Evolutionary conservation across 1,284 basidiomycete species (phyloP), one percentile per base, ranked within the genome.

Genomic region (Marasmius fiardii): DNA sequence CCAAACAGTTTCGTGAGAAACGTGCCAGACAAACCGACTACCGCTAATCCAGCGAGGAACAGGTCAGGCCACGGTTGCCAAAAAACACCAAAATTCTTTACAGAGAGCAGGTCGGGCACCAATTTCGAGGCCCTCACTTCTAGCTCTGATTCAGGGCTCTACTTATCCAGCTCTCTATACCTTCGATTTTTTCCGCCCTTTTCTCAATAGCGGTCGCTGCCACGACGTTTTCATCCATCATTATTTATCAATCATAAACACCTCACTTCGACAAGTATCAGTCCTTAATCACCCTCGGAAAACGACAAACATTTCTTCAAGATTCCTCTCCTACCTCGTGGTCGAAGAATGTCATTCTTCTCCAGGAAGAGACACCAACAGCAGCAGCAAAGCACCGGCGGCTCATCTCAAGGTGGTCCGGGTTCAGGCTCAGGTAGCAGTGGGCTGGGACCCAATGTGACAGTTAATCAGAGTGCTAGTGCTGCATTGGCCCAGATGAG

Each of bases 311-410:
- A 41, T 16, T 41, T 41, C 39, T 14, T 41, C 39, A 41, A 41
- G 39, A 41, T 41, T 41, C 39, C 39, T 41, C 39, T 41, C 39
- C n/a, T 41, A 41, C 39, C 39, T n/a, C 39, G 39, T 20, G 39
- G 39, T 18, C 39, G 84, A 74, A 86, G 86, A 83, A 92, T 91
- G 90, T 89, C 87, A 80, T 92, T 90, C 87, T 92, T 92, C 82
- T 87, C 82, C 52, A 82, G 88, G 82, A 91, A 86, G 86, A 90
- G 88, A 80, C 79, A 83, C 58, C 71, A 74, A 71, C 66, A 61
- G 66, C 71, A 66, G 65, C 68, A 41, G 39, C 39, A 41, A 20
- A 41, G 39, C 39, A n/a, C 39, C 11, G 39, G 39, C 39, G 39
- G 39, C 20, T 41, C 39, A 8, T 16, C 39, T 14, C 14, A 16